phyloP scores from a whole-genome alignment of 352 stramenopile species.

The Phytophthora foliorum region DNA sequence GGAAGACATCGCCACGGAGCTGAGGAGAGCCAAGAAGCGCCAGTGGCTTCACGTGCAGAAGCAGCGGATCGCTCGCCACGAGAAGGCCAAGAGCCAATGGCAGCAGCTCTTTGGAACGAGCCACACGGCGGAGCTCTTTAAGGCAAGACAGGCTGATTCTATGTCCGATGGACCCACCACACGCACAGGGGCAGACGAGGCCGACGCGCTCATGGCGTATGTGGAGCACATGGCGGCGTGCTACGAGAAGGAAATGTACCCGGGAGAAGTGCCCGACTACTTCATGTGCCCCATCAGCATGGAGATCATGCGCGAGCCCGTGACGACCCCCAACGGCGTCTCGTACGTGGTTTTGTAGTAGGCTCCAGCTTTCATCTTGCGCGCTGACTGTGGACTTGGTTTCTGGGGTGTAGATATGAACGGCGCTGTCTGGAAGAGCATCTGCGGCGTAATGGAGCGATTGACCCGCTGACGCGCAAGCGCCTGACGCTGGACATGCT shows the following conservation, averaged over 20 bases:
- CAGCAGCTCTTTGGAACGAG: constrained; percentile 43
- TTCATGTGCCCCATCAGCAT: constrained; percentile 87
- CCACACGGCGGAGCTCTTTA: constrained; percentile 38
- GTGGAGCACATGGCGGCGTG: constrained; percentile 61
- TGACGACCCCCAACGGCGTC: constrained; percentile 83
- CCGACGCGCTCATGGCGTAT: constrained; percentile 70
- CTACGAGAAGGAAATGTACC: constrained; percentile 60
- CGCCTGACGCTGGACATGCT: constrained; percentile 75
- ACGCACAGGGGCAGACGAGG: constrained; percentile 24
- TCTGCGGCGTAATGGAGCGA: constrained; percentile 64
- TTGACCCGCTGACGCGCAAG: constrained; percentile 80
- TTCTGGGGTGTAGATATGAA: constrained; percentile 53
- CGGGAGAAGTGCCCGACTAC: constrained; percentile 76
- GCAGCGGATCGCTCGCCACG: constrained; percentile 49
- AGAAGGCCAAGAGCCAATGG: constrained; percentile 53
- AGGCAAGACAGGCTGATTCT: constrained; percentile 5
- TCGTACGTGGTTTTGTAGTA: constrained; percentile 56
- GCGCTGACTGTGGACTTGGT: constrained; percentile 6
- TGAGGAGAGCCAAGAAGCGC: constrained; percentile 71
- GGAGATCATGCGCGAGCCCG: constrained; percentile 84
- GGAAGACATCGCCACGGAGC: constrained; percentile 65
- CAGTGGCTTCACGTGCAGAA: constrained; percentile 67
- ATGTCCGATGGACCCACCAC: background rate
- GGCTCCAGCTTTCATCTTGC: background rate
- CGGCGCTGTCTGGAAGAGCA: constrained; percentile 76